These are phyloP conservation scores for Stephanodiscus triporus DNA, from an alignment of 108 stramenopile genomes.

Conservation along the genomic window DNA sequence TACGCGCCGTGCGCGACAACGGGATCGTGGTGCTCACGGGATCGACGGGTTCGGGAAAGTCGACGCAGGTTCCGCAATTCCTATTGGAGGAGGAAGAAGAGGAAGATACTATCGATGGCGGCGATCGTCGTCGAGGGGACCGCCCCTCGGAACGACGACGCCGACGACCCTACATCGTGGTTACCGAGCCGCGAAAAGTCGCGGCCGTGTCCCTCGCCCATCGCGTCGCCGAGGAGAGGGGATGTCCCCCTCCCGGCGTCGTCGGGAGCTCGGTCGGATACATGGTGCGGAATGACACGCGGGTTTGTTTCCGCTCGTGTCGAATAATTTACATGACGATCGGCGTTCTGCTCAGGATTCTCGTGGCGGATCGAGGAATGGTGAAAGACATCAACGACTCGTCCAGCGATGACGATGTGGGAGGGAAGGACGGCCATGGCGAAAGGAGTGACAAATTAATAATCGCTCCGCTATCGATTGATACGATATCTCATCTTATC, in stretches of 20 bases:
- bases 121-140: too few species aligned
- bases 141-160: background rate
- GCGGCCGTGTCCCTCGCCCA: constrained; percentile 91
- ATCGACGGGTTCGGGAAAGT: constrained; percentile 84
- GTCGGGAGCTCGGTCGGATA: constrained; percentile 72
- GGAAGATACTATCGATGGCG: too few species aligned
- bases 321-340: constrained; percentile 77
- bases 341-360: constrained; percentile 86
- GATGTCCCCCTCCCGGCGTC: constrained; percentile 52
- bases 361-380: constrained; percentile 37
- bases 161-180: constrained; percentile 59
- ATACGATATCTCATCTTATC: constrained; percentile 73
- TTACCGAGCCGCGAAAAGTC: constrained; percentile 92
- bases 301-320: constrained; percentile 46
- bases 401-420: background rate
- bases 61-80: constrained; percentile 89
- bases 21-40: constrained; percentile 71
- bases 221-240: constrained; percentile 82
- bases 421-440: constrained; percentile 1
- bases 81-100: constrained; percentile 59
- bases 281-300: constrained; percentile 63
- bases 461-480: constrained; percentile 28
- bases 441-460: background rate
- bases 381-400: background rate
- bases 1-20: constrained; percentile 33